Base-by-base conservation (phyloP, 495 filamentous ascomycete species). In the Lineolata rhizophorae region DNA sequence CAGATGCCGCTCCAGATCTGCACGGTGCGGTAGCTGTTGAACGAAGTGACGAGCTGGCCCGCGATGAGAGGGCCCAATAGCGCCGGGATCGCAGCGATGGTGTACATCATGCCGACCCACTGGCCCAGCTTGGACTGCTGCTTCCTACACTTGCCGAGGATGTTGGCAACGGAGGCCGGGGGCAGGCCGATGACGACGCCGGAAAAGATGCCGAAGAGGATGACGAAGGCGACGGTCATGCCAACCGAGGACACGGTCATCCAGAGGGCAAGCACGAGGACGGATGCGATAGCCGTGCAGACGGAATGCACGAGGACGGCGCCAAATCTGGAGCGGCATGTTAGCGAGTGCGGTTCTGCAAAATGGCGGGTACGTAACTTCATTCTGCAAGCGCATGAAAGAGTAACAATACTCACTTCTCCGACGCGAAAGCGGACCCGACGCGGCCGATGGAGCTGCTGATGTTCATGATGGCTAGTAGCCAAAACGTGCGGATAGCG, bases 41-140 rank as follows among this genome's bases (percentile, higher is more conserved):
- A 54, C 20, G 27, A 2, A 9, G 32, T 37, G 31, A 54, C 42
- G 4, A 56, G 30, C 28, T 47, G 39, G 10, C 56, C 57, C 0
- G 45, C 52, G 27, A 59, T 50, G 16, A 57, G 34, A 3, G 56
- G 54, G 6, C 57, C 57, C 9, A 44, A 40, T 6, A 61, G 42
- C 3, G 50, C 43, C 12, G 49, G 49, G 5, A 46, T 16, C 5
- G 56, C 49, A 9, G 51, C 40, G 19, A 39, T 13, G 12, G 38
- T 43, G 41, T 53, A 61, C 53, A 57, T 54, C 50, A 57, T 58
- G n/a, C 57, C 57, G 14, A 41, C 47, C 54, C 57, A 59, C 27
- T 56, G 52, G 3, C 57, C 57, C 6, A 59, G 42, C 27, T 43
- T 45, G 2, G 39, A 33, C 27, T 53, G 44, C 8, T 20, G 34